phyloP scores from a whole-genome alignment of 805 yeast genomes.

The Ogataea henricii region DNA sequence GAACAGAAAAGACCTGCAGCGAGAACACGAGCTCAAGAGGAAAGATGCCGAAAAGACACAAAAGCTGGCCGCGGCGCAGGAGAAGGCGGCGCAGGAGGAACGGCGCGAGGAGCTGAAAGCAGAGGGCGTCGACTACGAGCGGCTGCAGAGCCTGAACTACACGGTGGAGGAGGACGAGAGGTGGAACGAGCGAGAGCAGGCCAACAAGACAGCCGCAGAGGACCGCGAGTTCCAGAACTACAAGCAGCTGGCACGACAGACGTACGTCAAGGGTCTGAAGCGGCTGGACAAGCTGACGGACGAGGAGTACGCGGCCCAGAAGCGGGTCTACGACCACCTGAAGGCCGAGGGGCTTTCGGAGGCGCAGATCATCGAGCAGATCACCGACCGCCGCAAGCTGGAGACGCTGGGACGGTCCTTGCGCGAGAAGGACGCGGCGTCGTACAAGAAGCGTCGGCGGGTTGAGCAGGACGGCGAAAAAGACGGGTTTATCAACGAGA shows the following conservation, averaged over 20 bases:
- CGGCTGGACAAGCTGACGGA: conserved; percentile 34
- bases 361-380: conserved; percentile 23
- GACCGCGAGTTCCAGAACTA: conserved; percentile 50
- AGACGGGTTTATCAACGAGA: conserved; percentile 59
- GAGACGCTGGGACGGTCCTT: conserved; percentile 37
- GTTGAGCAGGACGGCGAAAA: conserved; percentile 19
- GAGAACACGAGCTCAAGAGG: conserved; percentile 34
- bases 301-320: conserved; percentile 45
- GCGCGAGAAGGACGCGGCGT: conserved; percentile 39
- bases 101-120: conserved; percentile 39
- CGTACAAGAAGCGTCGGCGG: conserved; percentile 39
- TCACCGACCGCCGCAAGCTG: conserved; percentile 40
- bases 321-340: conserved; percentile 29
- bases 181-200: conserved; percentile 52
- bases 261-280: conserved; percentile 56
- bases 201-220: conserved; percentile 29
- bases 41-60: conserved; percentile 28
- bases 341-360: conserved; percentile 26
- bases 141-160: conserved; percentile 52
- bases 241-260: conserved; percentile 56
- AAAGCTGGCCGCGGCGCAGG: conserved; percentile 35
- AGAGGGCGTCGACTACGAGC: conserved; percentile 42
- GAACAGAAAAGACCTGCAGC: conserved; percentile 40
- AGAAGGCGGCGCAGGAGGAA: conserved; percentile 40
- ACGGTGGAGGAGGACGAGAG: conserved; percentile 64